A percentile compares a stretch with the other conserved stretches of the same genome.
phyloP scores from a whole-genome alignment of 2,329 filamentous ascomycete species.

The Hypoxylon sp. region DNA sequence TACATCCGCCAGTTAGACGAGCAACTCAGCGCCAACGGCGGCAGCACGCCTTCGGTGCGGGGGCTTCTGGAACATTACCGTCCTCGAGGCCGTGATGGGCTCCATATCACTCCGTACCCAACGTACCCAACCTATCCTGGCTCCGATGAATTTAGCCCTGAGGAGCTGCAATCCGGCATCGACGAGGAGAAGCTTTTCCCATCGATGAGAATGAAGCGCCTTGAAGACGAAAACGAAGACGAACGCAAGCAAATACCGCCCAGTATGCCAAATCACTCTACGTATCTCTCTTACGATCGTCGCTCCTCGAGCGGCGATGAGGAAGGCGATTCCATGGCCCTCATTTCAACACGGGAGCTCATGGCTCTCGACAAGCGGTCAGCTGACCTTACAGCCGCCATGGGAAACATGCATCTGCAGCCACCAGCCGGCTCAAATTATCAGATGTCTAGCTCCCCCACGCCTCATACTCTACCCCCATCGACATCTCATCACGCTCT shows the following conservation, averaged over 20 bases:
- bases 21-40: constrained; percentile 60
- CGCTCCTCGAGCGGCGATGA: constrained; percentile 59
- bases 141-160: constrained; percentile 51
- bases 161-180: constrained; percentile 56
- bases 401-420: constrained; percentile 61
- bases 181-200: constrained; percentile 62
- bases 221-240: constrained; percentile 46
- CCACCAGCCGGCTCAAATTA: constrained; percentile 54
- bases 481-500: constrained; percentile 57
- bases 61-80: constrained; percentile 64
- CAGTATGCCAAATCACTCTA: constrained; percentile 42
- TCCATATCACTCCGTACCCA: constrained; percentile 50
- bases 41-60: constrained; percentile 65
- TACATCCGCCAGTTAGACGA: constrained; percentile 74
- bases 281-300: constrained; percentile 55
- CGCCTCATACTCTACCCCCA: constrained; percentile 55
- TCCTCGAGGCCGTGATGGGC: constrained; percentile 54
- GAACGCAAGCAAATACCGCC: constrained; percentile 33
- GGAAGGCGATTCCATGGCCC: constrained; percentile 58
- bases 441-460: constrained; percentile 56
- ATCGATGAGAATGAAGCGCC: constrained; percentile 58
- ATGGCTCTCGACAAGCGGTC: constrained; percentile 62
- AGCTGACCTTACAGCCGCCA: constrained; percentile 60
- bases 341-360: constrained; percentile 70
- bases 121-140: constrained; percentile 42